Percentiles rank a stretch among this genome's conserved stretches.
phyloP scores from a whole-genome alignment of 129 eudicot species.

The Centrapalus pauciflorus region DNA sequence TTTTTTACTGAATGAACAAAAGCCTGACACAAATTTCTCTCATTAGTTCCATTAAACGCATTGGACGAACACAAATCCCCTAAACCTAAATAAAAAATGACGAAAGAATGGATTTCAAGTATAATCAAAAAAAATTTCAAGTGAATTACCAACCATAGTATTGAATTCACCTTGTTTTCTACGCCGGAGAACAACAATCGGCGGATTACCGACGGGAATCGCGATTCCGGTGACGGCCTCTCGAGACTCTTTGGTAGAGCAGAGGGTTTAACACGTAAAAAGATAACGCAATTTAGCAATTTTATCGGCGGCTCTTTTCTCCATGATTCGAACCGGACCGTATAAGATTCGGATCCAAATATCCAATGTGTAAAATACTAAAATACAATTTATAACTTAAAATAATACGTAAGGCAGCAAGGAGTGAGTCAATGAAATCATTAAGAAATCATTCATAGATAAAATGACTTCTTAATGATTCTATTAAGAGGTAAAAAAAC shows the following conservation, averaged over 20 bases:
- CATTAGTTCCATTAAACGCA: background rate
- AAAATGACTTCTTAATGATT: too few relatives aligned
- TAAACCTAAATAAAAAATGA: background rate
- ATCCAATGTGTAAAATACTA: background rate
- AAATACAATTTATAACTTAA: background rate
- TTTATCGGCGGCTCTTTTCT: background rate
- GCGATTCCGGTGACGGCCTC: conserved; percentile 1
- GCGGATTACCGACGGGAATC: background rate
- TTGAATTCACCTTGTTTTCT: background rate
- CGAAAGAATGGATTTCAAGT: background rate
- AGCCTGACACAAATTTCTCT: background rate
- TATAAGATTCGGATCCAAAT: background rate
- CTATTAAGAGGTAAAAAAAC: too few relatives aligned
- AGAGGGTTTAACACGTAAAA: conserved; percentile 13
- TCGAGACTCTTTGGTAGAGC: background rate
- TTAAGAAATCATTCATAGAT: too few relatives aligned
- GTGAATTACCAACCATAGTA: background rate
- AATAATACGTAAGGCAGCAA: too few relatives aligned
- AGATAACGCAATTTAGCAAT: background rate
- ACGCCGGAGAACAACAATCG: background rate
- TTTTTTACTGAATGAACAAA: background rate
- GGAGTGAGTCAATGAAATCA: too few relatives aligned
- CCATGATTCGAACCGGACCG: too few relatives aligned
- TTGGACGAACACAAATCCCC: background rate
- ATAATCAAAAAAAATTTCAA: background rate